phyloP scores from a whole-genome alignment of 2,329 filamentous ascomycete genomes.

The Venturia carpophila region DNA sequence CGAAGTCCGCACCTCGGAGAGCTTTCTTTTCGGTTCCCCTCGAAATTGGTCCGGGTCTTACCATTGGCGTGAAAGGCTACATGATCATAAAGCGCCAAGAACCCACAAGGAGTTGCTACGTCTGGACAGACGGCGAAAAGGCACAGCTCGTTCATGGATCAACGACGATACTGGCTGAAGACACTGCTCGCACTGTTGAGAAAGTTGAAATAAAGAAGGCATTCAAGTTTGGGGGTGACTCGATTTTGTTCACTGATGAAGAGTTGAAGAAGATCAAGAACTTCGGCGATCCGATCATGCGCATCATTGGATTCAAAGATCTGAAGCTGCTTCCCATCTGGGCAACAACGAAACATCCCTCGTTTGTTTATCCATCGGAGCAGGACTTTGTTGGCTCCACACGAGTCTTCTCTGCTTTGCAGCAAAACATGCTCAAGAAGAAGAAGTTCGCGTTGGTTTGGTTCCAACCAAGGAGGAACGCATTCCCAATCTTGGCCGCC shows the following conservation, averaged over 20 bases:
- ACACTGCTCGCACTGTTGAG: slow-evolving; percentile 67
- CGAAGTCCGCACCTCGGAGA: slow-evolving; percentile 77
- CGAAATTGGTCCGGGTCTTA: slow-evolving; percentile 75
- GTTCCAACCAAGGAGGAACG: slow-evolving; percentile 77
- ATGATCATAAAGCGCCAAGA: slow-evolving; percentile 79
- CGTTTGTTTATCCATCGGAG: slow-evolving; percentile 91
- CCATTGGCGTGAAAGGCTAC: slow-evolving; percentile 89
- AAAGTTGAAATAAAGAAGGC: slow-evolving; percentile 79
- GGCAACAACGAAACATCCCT: slow-evolving; percentile 78
- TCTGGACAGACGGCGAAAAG: slow-evolving; percentile 81
- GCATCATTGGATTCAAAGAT: slow-evolving; percentile 91
- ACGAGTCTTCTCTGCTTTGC: slow-evolving; percentile 82
- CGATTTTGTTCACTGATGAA: slow-evolving; percentile 75
- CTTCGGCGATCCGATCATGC: slow-evolving; percentile 75
- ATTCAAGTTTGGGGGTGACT: slow-evolving; percentile 91
- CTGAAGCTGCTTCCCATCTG: slow-evolving; percentile 66
- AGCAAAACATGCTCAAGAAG: slow-evolving; percentile 73
- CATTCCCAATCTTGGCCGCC: slow-evolving; percentile 70
- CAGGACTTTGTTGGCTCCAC: slow-evolving; percentile 85
- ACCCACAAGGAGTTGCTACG: slow-evolving; percentile 73
- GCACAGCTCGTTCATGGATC: slow-evolving; percentile 70
- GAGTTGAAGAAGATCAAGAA: slow-evolving; percentile 70
- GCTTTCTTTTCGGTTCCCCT: slow-evolving; percentile 81
- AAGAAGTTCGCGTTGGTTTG: slow-evolving; percentile 81
- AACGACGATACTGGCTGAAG: slow-evolving; percentile 68